Base-by-base conservation (phyloP, 23 red algal genomes). In the Gracilaria domingensis region DNA sequence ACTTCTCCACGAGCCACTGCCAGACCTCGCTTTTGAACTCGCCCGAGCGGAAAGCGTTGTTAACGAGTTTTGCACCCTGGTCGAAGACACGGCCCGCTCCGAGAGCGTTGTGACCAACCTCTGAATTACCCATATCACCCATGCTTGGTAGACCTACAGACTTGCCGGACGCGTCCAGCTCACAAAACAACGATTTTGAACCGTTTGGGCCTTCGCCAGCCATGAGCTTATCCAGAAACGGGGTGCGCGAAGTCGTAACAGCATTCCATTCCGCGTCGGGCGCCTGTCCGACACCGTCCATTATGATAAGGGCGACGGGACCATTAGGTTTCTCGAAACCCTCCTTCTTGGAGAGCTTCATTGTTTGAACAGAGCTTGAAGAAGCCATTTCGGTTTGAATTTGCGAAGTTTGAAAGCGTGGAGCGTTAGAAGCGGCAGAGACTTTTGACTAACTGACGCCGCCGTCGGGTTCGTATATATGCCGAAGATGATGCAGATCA, bases 41-140 rank as follows among this genome's bases (percentile, higher is more conserved):
- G 58, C 90, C 90, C 8, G 84, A 80, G 38, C 77, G 59, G 58
- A 98, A 86, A 12, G 91, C 88, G 2, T 90, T 86, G 82, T 98
- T 94, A 18, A 98, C 93, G 45, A 93, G 86, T 53, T 94, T 95
- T 8, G 91, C 91, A 30, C 91, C 96, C 55, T 98, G 96, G 64
- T 93, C 86, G 55, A 94, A 94, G 33, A 94, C 84, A 26, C 96
- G 91, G 32, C 96, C 96, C 16, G 96, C 91, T 16, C 96, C 96
- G 0, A 98, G 71, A 8, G 96, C 91, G 30, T 94, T 91, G 60
- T 98, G 96, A 44, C 96, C 96, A 64, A 98, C 96, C 66, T 98
- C 96, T 0, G 84, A 91, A 89, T 98, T 98, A 8, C 96, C 96
- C 88, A 98, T 95, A 67, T 94, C 96, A 30, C 88, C 88, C 82